These are phyloP conservation scores for Nicotiana paniculata DNA, from an alignment of 257 asterid genomes.

Conservation along the genomic window DNA sequence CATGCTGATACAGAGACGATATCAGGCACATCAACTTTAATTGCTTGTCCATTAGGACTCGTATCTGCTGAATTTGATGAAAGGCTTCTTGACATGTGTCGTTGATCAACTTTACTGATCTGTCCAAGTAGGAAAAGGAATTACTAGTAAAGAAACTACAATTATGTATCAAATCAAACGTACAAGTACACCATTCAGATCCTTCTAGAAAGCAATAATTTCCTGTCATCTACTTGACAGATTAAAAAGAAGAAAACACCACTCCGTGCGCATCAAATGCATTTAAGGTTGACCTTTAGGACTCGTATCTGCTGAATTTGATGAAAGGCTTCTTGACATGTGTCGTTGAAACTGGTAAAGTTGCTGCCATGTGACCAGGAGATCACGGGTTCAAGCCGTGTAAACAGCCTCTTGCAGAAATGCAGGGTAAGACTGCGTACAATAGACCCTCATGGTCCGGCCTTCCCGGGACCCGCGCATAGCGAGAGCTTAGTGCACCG, in stretches of 20 bases:
- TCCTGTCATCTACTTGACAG: not conserved
- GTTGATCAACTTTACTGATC: conserved; percentile 52
- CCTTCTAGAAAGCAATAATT: not conserved
- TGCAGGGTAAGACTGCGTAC: too few relatives aligned
- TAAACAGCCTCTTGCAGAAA: too few relatives aligned
- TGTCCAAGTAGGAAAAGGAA: conserved; percentile 21
- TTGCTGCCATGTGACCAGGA: too few relatives aligned
- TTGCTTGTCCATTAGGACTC: conserved; percentile 32
- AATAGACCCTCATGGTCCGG: too few relatives aligned
- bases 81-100: conserved; percentile 43
- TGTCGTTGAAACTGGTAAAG: conserved; percentile 25
- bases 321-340: conserved; percentile 45
- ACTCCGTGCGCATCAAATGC: not conserved
- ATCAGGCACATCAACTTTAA: conserved; percentile 62
- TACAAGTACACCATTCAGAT: not conserved
- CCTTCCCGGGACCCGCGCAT: too few relatives aligned
- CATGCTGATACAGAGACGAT: conserved; percentile 74
- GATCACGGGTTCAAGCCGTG: too few relatives aligned
- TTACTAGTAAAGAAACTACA: not conserved
- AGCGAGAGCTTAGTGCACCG: too few relatives aligned
- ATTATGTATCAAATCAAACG: not conserved
- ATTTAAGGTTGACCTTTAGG: not conserved
- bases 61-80: conserved; percentile 54
- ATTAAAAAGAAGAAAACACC: not conserved
- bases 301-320: conserved; percentile 46